Evolutionary conservation across 768 basidiomycete genomes (phyloP), one percentile per base, ranked within the genome.

Genomic region (Kwoniella mangroviensis): DNA sequence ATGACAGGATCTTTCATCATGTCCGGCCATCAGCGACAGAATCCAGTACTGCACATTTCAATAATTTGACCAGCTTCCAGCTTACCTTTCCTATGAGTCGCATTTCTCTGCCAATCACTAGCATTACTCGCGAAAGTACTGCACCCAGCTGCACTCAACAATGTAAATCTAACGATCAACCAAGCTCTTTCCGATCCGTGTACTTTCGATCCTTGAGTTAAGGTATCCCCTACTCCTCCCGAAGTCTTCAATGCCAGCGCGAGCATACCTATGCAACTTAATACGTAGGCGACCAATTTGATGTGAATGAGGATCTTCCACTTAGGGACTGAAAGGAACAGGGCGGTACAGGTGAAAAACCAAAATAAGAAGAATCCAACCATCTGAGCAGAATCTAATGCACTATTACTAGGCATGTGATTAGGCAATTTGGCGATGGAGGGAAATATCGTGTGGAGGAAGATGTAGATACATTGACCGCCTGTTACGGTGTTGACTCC

Each of bases 121-220:
- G 80, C 78, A 57, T 81, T 81, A 40, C 52, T 58, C 3, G 76
- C 78, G 42, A 81, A 81, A 0, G 80, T 81, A 1, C 70, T 68
- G 52, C 80, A 81, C 7, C 70, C 69, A 0, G 80, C 78, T 0
- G 80, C 79, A 17, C 73, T 58, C 45, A 73, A 62, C 19, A 77
- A 49, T 6, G 71, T 72, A 66, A 77, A 75, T 13, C 75, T 63
- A 24, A 75, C 75, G 60, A 77, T 77, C 52, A 72, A 58, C 75
- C 75, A 77, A 12, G 69, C 70, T 40, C 63, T 72, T 22, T 65
- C 65, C 21, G 49, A 52, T 7, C 75, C 75, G 24, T 69, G 65
- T 0, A 75, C 71, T 19, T 56, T 71, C n/a, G 68, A 19, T 21
- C 42, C 19, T n/a, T 21, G 15, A 22, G 63, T 74, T 9, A 77